These are phyloP conservation scores for Tolypocladium ovalisporum DNA, from an alignment of 2,329 filamentous ascomycete genomes.

Conservation along the genomic window DNA sequence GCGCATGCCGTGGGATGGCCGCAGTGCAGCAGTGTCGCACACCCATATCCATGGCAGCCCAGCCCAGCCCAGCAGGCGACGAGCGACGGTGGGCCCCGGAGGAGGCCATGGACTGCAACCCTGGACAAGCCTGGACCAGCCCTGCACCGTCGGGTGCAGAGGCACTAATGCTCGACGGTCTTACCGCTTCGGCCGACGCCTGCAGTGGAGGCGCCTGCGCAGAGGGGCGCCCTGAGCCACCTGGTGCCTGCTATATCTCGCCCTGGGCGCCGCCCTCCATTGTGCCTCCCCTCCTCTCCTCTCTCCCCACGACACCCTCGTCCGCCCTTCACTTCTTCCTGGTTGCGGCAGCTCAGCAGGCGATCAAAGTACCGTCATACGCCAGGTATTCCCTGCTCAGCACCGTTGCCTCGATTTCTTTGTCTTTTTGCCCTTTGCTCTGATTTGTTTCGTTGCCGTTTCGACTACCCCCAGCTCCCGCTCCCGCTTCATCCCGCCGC, in stretches of 20 bases:
- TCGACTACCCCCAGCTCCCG: conserved; percentile 12
- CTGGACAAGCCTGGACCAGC: background rate
- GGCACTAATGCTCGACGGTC: background rate
- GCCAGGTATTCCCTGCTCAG: conserved; percentile 30
- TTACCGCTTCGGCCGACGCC: background rate
- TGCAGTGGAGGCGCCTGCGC: background rate
- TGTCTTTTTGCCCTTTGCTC: conserved; percentile 27
- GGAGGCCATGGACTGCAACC: background rate
- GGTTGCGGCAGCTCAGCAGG: conserved; percentile 49
- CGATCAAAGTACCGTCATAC: conserved; percentile 22
- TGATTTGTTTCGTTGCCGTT: conserved; percentile 31
- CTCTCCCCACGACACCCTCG: conserved; percentile 45
- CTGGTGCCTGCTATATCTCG: conserved; percentile 1
- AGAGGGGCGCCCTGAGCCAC: background rate
- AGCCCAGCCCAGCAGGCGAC: background rate
- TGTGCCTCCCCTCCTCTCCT: conserved; percentile 37
- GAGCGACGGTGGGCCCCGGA: background rate
- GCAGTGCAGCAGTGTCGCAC: background rate
- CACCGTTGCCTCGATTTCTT: conserved; percentile 38
- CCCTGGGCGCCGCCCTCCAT: conserved; percentile 10
- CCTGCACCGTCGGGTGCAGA: background rate
- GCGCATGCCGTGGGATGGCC: background rate
- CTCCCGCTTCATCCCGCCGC: conserved; percentile 7
- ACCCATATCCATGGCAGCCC: background rate
- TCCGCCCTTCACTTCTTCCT: conserved; percentile 47